Evolutionary conservation across 495 filamentous ascomycete species (phyloP).

Genomic region (Penicillium salamii): DNA sequence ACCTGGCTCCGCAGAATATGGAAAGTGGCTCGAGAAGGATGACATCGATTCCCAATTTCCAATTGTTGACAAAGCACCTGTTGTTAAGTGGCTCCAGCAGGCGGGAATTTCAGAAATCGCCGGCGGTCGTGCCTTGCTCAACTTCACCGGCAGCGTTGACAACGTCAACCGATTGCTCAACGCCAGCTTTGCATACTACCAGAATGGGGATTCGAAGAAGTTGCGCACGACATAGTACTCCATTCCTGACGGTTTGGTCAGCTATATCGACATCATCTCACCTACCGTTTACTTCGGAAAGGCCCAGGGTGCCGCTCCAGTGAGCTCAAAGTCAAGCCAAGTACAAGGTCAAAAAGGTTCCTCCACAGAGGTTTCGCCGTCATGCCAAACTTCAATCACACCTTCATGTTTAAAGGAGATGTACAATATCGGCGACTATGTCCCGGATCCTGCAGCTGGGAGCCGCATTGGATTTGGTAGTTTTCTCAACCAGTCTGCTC

Average conservation of each 20-base stretch:
- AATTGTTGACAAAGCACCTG: slow-evolving; percentile 37
- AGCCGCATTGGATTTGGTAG: slow-evolving; percentile 56
- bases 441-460: slow-evolving; percentile 39
- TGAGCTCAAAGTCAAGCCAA: slow-evolving; percentile 12
- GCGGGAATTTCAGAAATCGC: slow-evolving; percentile 45
- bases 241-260: slow-evolving; percentile 53
- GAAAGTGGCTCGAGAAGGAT: slow-evolving; percentile 52
- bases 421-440: slow-evolving; percentile 56
- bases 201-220: slow-evolving; percentile 35
- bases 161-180: slow-evolving; percentile 49
- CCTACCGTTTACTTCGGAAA: slow-evolving; percentile 60
- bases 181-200: slow-evolving; percentile 43
- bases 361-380: slow-evolving; percentile 19
- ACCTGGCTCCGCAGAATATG: slow-evolving; percentile 52
- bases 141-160: slow-evolving; percentile 47
- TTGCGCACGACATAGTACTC: slow-evolving; percentile 61
- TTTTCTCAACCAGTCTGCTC: slow-evolving; percentile 50
- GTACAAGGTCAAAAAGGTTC: slow-evolving; percentile 10
- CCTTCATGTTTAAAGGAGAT: slow-evolving; percentile 57
- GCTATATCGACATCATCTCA: slow-evolving; percentile 54
- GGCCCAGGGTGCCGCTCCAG: slow-evolving; percentile 21
- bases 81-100: slow-evolving; percentile 48
- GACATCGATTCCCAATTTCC: slow-evolving; percentile 53
- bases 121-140: slow-evolving; percentile 44
- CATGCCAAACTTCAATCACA: slow-evolving; percentile 53